Evolutionary conservation across 345 rosid genomes (phyloP).

Genomic region (Gossypioides kirkii): DNA sequence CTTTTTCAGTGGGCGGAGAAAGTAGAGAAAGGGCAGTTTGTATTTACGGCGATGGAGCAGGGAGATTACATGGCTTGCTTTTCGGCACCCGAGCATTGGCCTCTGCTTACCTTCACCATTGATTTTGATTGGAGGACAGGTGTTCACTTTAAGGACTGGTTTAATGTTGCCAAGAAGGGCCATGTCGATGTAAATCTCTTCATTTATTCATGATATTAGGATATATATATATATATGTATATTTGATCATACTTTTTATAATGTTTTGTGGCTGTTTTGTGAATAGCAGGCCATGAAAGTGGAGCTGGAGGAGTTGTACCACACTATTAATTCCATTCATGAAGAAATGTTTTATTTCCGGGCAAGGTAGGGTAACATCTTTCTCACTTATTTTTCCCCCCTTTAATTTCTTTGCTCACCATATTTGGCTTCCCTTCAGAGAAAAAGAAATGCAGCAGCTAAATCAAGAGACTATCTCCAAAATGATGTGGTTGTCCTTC

Average conservation of each 20-base stretch:
- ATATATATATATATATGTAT: too few relatives aligned
- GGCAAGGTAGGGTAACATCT: conserved; percentile 49
- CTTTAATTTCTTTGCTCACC: too few relatives aligned
- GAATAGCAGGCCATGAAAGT: conserved; percentile 67
- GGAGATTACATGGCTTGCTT: conserved; percentile 89
- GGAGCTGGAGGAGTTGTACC: conserved; percentile 71
- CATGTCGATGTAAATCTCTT: too few relatives aligned
- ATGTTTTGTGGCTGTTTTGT: neutral
- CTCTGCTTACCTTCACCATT: conserved; percentile 41
- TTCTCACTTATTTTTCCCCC: neutral
- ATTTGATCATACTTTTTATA: too few relatives aligned
- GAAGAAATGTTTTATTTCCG: conserved; percentile 84
- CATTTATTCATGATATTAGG: too few relatives aligned
- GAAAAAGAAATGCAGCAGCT: conserved; percentile 90
- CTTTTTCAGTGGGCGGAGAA: conserved; percentile 57
- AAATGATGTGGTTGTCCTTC: conserved; percentile 73
- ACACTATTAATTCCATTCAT: conserved; percentile 63
- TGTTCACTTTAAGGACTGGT: conserved; percentile 73
- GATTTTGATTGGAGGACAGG: conserved; percentile 93
- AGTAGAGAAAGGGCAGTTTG: conserved; percentile 72
- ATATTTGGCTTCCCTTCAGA: conserved; percentile 26
- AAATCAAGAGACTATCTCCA: conserved; percentile 58
- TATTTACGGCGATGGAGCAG: conserved; percentile 71
- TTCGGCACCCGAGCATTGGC: conserved; percentile 55
- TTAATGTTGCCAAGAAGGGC: conserved; percentile 40